phyloP scores from a whole-genome alignment of 1,139 yeast genomes.

The Citeromyces hawaiiensis region DNA sequence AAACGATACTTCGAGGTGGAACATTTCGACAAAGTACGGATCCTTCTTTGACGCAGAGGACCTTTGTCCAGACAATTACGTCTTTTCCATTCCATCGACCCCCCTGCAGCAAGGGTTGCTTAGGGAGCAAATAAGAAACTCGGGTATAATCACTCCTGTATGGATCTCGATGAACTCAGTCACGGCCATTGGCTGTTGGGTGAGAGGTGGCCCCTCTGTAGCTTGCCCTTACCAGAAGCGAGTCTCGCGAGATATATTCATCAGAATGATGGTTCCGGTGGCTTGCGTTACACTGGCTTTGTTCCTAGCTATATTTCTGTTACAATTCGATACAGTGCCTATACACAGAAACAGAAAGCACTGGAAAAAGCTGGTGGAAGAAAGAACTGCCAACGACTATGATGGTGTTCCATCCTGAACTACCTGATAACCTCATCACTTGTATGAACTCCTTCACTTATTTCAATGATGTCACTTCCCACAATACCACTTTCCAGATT shows the following conservation, averaged over 20 bases:
- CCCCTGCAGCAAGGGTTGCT: constrained; percentile 30
- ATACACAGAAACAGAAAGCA: constrained; percentile 39
- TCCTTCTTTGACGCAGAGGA: constrained; percentile 40
- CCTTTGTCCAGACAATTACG: constrained; percentile 32
- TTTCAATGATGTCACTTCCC: constrained; percentile 48
- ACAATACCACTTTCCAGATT: constrained; percentile 30
- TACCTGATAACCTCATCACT: constrained; percentile 11
- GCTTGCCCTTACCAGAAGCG: constrained; percentile 63
- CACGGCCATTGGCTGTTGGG: constrained; percentile 69
- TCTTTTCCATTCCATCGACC: constrained; percentile 44
- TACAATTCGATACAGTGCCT: constrained; percentile 28
- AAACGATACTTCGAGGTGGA: constrained; percentile 32
- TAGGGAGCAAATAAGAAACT: constrained; percentile 8
- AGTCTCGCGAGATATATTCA: constrained; percentile 41
- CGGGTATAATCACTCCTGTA: constrained; percentile 22
- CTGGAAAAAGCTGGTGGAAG: constrained; percentile 36
- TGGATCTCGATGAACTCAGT: constrained; percentile 87
- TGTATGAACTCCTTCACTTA: constrained; percentile 34
- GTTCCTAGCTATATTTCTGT: constrained; percentile 23
- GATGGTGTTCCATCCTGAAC: constrained; percentile 51
- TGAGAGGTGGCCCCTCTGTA: constrained; percentile 69
- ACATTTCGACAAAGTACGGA: constrained; percentile 18
- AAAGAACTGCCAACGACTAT: constrained; percentile 32
- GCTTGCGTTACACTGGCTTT: constrained; percentile 40
- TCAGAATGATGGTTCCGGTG: constrained; percentile 55